Base-by-base conservation (phyloP, 495 filamentous ascomycete species). In the Filosporella fistucella region DNA sequence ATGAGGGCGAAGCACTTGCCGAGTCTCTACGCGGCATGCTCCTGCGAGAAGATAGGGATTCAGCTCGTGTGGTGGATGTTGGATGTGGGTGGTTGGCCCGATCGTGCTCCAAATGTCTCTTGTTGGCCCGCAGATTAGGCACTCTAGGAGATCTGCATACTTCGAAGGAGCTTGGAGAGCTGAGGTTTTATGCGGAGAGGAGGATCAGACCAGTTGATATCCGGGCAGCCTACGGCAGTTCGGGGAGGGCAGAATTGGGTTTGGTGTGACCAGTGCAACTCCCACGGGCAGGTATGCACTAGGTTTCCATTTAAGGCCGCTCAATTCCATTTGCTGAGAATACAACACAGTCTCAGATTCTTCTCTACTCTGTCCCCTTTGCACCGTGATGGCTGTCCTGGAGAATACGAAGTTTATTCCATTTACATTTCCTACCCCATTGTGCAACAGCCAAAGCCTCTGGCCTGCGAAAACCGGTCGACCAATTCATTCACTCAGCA, bases 241-340 rank as follows among this genome's bases (percentile, higher is more conserved):
- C 26, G 26, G 16, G n/a, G 47, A 25, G 41, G 42, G 46, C 47
- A 55, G n/a, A n/a, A n/a, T n/a, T n/a, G n/a, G n/a, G n/a, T n/a
- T n/a, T n/a, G n/a, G n/a, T n/a, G n/a, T n/a, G n/a, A n/a, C n/a
- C n/a, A n/a, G n/a, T n/a, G n/a, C n/a, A n/a, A n/a, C n/a, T n/a
- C n/a, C n/a, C n/a, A n/a, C n/a, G n/a, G n/a, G n/a, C n/a, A n/a
- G n/a, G n/a, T n/a, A n/a, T n/a, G n/a, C n/a, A n/a, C n/a, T n/a
- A 55, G 51, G 14, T 32, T 55, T 26, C 35, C 39, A 20, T 48
- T 47, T 55, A 50, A 55, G 51, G 47, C 47, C 41, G 47, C 47
- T 55, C 41, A 47, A 51, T 55, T 55, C 52, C 47, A 41, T 42
- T 55, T 42, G 35, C 47, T 47, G 47, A 42, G 36, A 11, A 55